phyloP scores from a whole-genome alignment of 352 stramenopile genomes.

The Globisporangium orthogonon region DNA sequence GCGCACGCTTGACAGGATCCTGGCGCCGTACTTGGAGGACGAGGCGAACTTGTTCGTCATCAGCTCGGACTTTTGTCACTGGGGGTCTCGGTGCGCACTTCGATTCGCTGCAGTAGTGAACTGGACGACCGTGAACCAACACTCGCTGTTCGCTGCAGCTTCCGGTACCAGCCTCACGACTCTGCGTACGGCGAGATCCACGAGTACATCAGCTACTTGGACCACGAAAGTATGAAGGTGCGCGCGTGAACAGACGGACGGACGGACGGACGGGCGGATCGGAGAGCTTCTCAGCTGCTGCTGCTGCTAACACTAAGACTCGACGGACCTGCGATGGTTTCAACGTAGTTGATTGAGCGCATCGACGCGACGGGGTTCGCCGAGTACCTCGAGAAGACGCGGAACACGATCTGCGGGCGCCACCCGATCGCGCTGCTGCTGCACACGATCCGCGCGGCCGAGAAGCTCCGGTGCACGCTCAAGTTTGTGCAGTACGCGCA shows the following conservation, averaged over 20 bases:
- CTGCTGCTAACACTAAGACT: not conserved
- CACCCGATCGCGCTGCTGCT: slow-evolving; percentile 91
- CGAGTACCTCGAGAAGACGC: slow-evolving; percentile 92
- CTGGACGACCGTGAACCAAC: too few relatives aligned
- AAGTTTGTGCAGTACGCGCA: slow-evolving; percentile 94
- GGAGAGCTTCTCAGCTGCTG: too few relatives aligned
- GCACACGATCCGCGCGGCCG: slow-evolving; percentile 45
- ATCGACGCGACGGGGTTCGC: slow-evolving; percentile 89
- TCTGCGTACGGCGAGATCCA: slow-evolving; percentile 87
- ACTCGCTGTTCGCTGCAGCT: slow-evolving; percentile 27
- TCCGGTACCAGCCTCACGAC: slow-evolving; percentile 88
- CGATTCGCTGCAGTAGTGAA: too few relatives aligned
- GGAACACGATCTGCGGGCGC: slow-evolving; percentile 96
- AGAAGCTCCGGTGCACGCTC: slow-evolving; percentile 64
- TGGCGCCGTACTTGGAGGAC: slow-evolving; percentile 91
- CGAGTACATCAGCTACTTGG: slow-evolving; percentile 94
- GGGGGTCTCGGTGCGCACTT: slow-evolving; percentile 63
- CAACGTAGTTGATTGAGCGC: slow-evolving; percentile 80
- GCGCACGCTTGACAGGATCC: slow-evolving; percentile 39
- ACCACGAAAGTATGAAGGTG: slow-evolving; percentile 85
- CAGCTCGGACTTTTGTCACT: slow-evolving; percentile 98
- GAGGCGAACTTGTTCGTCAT: slow-evolving; percentile 93
- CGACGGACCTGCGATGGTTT: not conserved
- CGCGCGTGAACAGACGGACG: not conserved
- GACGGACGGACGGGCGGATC: not conserved